Percentiles rank a stretch among this genome's conserved stretches.
Conservation (phyloP, 306 rosid genomes). For the Neltuma alba region DNA sequence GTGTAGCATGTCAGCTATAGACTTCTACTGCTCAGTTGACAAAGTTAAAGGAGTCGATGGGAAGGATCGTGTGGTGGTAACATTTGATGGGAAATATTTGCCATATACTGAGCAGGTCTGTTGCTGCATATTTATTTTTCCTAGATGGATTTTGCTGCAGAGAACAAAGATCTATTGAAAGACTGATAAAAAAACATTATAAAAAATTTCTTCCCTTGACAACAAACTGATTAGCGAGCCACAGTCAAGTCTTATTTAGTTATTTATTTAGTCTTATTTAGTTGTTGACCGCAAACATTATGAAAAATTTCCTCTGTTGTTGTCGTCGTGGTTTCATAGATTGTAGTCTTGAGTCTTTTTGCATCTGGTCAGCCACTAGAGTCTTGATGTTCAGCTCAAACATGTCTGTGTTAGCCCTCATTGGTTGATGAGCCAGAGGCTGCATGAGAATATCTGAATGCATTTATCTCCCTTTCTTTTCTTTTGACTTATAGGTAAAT, state of each 20-base stretch:
- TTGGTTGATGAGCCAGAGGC: background rate
- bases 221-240: no score
- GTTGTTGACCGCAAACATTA: no score
- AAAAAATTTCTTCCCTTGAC: background rate
- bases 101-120: conserved; percentile 84
- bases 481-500: background rate
- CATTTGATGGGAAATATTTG: conserved; percentile 87
- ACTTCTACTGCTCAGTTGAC: conserved; percentile 95
- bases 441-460: background rate
- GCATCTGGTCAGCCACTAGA: background rate
- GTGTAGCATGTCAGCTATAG: conserved; percentile 92
- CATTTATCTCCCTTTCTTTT: background rate
- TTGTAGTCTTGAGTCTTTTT: background rate
- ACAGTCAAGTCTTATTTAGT: no score
- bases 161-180: background rate
- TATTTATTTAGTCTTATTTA: no score
- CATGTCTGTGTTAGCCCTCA: background rate
- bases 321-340: no score
- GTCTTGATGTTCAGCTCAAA: background rate
- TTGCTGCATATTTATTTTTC: conserved; percentile 35
- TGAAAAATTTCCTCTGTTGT: no score
- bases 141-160: conserved; percentile 5
- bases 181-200: background rate
- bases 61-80: conserved; percentile 83
- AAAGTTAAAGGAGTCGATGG: conserved; percentile 90